Evolutionary conservation across 2,329 filamentous ascomycete species (phyloP), one percentile per base, ranked within the genome.

Genomic region (Chrysoporthe puriensis): DNA sequence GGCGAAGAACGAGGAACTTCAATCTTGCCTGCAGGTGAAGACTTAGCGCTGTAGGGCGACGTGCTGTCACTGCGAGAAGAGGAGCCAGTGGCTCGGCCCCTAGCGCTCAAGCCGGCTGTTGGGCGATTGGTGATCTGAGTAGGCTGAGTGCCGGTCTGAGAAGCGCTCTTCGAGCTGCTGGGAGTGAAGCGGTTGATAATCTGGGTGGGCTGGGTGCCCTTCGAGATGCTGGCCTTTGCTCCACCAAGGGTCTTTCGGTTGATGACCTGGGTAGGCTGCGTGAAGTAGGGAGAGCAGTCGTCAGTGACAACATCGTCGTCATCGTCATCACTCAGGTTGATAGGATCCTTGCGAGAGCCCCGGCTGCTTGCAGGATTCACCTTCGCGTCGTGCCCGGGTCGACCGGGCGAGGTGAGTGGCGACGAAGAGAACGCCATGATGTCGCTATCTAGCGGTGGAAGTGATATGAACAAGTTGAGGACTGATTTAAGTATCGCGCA

Each of bases 1-100:
- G 94, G 94, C 0, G 95, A 97, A 3, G 94, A 97, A n/a, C 93
- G 92, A 42, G 91, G 90, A 3, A 97, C 94, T 77, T 97, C 94
- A 66, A 97, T 76, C 21, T 82, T 73, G 44, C 81, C 80, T 36
- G 78, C 73, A 9, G 81, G 81, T 0, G 85, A 85, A 8, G 84
- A 82, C 34, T 79, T 79, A 57, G 77, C 48, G 56, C 78, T 46
- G 66, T 77, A 54, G 73, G 60, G 58, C 71, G 64, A 16, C 68
- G 60, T n/a, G 11, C 59, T 46, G 32, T 52, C 58, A 26, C 42
- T 50, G 4, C 54, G 62, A 56, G 46, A 36, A 13, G 65, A 60
- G 26, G 58, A 26, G 32, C 57, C 46, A 26, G 44, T 36, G 14
- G 44, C 58, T 26, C 36, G 50, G 40, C 32, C 14, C 26, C 34